A percentile compares a stretch with the other conserved stretches of the same genome.
Conservation (phyloP, 1,139 yeast species). For the Magnusiomyces fungicola region DNA sequence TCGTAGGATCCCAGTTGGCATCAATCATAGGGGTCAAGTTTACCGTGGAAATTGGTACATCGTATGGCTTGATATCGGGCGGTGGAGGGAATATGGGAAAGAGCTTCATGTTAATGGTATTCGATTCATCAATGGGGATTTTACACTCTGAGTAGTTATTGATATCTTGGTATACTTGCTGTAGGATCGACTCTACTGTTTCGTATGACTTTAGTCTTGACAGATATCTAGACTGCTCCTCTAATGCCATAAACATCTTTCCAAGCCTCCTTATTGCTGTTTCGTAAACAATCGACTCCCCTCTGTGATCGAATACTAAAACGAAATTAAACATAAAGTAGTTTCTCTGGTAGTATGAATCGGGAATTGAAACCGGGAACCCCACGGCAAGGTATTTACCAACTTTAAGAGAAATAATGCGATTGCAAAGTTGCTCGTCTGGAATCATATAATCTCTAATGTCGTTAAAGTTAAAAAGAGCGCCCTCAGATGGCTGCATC, state of each 20-base stretch:
- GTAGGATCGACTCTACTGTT: constrained; percentile 71
- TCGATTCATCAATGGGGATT: constrained; percentile 85
- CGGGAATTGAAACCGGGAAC: constrained; percentile 81
- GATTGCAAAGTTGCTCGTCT: constrained; percentile 82
- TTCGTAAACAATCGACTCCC: constrained; percentile 81
- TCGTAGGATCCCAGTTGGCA: constrained; percentile 95
- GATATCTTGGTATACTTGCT: constrained; percentile 85
- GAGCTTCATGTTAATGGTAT: constrained; percentile 83
- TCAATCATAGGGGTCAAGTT: constrained; percentile 65
- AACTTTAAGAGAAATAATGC: constrained; percentile 65
- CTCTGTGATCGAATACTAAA: constrained; percentile 78
- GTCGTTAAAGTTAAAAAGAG: constrained; percentile 68
- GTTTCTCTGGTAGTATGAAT: constrained; percentile 73
- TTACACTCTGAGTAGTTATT: constrained; percentile 94
- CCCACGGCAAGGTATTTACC: constrained; percentile 71
- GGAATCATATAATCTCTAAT: constrained; percentile 90
- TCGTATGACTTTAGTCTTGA: constrained; percentile 40
- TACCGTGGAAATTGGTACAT: constrained; percentile 86
- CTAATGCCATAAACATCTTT: constrained; percentile 80
- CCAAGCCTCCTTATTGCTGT: constrained; percentile 80
- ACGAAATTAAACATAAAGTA: constrained; percentile 89
- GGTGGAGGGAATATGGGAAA: constrained; percentile 87
- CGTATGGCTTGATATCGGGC: constrained; percentile 57
- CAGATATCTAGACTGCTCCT: constrained; percentile 75
- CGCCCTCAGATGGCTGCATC: constrained; percentile 33